Evolutionary conservation across 345 rosid species (phyloP).

Genomic region (Dimocarpus longan): DNA sequence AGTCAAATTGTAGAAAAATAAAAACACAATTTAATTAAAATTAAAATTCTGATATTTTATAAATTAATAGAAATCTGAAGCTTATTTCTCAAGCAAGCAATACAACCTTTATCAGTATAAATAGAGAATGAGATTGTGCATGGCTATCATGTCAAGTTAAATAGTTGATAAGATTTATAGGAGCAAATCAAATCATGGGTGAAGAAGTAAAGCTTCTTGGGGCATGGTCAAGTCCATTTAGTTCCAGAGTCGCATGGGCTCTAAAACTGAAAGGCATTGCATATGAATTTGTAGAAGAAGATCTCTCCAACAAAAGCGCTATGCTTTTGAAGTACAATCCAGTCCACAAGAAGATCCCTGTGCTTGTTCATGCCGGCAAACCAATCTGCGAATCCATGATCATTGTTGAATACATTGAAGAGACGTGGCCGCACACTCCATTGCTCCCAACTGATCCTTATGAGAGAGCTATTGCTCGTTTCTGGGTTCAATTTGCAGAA

Average conservation of each 20-base stretch:
- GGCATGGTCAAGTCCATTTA: conserved; percentile 31
- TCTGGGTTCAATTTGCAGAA: conserved; percentile 35
- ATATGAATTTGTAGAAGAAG: conserved; percentile 29
- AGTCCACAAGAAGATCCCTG: conserved; percentile 36
- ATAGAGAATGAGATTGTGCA: neutral
- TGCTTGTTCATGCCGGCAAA: conserved; percentile 34
- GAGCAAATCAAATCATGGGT: conserved; percentile 2
- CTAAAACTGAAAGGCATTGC: conserved; percentile 36
- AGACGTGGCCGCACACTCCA: conserved; percentile 31
- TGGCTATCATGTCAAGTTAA: neutral
- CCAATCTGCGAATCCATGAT: conserved; percentile 38
- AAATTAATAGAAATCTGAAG: neutral
- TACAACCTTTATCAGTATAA: neutral
- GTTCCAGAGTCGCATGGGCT: conserved; percentile 33
- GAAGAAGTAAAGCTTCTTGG: conserved; percentile 35
- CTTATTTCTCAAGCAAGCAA: neutral
- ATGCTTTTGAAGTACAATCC: conserved; percentile 33
- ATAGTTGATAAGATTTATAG: neutral
- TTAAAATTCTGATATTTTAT: too few relatives aligned
- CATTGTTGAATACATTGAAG: conserved; percentile 40
- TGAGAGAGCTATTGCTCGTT: conserved; percentile 27
- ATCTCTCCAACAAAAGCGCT: conserved; percentile 31
- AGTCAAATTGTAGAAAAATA: too few relatives aligned
- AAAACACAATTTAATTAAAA: too few relatives aligned
- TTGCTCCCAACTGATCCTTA: conserved; percentile 34